Evolutionary conservation across 192 early-diverging fungal species (phyloP).

Genomic region (Neocallimastix lanati): DNA sequence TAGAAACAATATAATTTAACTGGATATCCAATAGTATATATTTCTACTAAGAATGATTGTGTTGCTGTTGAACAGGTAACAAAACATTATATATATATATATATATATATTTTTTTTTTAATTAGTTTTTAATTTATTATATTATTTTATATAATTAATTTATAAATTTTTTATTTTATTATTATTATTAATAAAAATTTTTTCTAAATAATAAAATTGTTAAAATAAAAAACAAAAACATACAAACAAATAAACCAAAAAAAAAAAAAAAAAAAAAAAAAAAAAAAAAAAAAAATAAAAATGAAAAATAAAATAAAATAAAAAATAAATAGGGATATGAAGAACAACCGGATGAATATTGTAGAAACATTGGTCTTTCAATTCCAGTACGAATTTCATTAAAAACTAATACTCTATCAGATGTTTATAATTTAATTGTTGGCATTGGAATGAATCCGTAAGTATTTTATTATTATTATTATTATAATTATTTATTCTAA

Average conservation of each 20-base stretch:
- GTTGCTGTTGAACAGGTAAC: constrained; percentile 67
- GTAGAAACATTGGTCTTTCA: constrained; percentile 63
- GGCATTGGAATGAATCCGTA: constrained; percentile 67
- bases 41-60: constrained; percentile 86
- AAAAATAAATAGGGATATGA: constrained; percentile 66
- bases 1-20: constrained; percentile 70
- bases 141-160: too few relatives aligned
- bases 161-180: too few relatives aligned
- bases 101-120: too few relatives aligned
- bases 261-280: too few relatives aligned
- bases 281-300: too few relatives aligned
- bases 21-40: constrained; percentile 69
- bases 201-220: too few relatives aligned
- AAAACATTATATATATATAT: background rate
- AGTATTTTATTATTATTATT: constrained; percentile 11
- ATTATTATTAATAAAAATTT: too few relatives aligned
- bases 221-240: too few relatives aligned
- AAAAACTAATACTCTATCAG: constrained; percentile 62
- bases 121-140: too few relatives aligned
- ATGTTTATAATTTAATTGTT: constrained; percentile 71
- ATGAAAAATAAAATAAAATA: too few relatives aligned
- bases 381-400: constrained; percentile 88
- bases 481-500: too few relatives aligned
- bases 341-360: constrained; percentile 84
- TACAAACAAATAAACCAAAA: too few relatives aligned